phyloP scores from a whole-genome alignment of 2,329 filamentous ascomycete genomes.

The Thielaviopsis populi region DNA sequence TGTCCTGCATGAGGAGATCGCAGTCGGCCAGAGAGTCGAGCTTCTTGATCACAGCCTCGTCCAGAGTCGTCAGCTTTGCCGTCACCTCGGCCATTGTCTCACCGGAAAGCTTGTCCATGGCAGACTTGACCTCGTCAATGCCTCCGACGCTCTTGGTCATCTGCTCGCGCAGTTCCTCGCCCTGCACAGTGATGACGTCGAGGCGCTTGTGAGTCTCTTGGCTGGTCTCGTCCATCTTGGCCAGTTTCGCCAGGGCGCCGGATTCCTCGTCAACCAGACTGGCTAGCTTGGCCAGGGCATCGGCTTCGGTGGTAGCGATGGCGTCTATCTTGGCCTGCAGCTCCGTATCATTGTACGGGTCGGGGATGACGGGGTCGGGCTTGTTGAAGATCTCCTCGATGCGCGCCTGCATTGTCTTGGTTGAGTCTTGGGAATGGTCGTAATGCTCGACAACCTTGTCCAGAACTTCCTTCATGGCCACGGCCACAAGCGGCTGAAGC shows the following conservation, averaged over 20 bases:
- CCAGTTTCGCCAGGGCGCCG: constrained; percentile 10
- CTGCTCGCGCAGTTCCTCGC: constrained; percentile 14
- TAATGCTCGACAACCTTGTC: constrained; percentile 72
- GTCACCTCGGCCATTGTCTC: background rate
- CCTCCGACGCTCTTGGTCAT: constrained; percentile 10
- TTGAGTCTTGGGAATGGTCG: constrained; percentile 63
- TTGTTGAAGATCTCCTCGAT: constrained; percentile 44
- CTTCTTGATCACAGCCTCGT: constrained; percentile 6
- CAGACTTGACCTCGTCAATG: constrained; percentile 13
- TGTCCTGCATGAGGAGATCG: constrained; percentile 14
- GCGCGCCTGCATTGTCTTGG: constrained; percentile 39
- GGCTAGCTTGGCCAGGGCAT: constrained; percentile 12
- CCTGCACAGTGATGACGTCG: constrained; percentile 13
- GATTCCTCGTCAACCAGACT: constrained; percentile 12
- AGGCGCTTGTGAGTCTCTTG: constrained; percentile 15
- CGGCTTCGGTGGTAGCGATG: constrained; percentile 14
- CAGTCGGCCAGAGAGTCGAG: constrained; percentile 12
- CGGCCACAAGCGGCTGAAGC: constrained; percentile 75
- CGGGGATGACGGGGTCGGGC: constrained; percentile 37
- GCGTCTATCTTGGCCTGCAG: constrained; percentile 19
- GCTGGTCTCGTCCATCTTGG: constrained; percentile 6
- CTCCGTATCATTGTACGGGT: constrained; percentile 44
- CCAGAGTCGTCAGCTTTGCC: background rate
- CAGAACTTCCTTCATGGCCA: constrained; percentile 74
- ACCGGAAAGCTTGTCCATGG: constrained; percentile 4